Evolutionary conservation across 2,329 filamentous ascomycete species (phyloP), one percentile per base, ranked within the genome.

Genomic region (Colletotrichum australisinense): DNA sequence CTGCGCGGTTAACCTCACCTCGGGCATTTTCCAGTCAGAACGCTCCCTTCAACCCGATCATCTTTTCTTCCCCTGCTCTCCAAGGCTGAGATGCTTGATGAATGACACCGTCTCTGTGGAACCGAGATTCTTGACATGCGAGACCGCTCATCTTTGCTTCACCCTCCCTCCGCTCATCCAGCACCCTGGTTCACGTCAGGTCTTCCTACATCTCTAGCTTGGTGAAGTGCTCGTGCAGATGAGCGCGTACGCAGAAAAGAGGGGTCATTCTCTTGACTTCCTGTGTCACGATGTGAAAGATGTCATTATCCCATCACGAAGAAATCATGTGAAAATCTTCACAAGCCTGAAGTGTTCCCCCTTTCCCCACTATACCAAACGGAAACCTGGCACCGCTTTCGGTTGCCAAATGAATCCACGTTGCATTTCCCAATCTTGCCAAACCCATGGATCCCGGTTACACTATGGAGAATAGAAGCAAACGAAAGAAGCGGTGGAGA

Each of bases 121-220:
- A 49, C 42, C 42, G 8, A 49, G 19, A 9, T 9, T 49, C 42
- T 49, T 49, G 42, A 8, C 16, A 3, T 19, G 42, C 7, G 42
- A 19, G 42, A 30, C 57, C 42, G 42, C 42, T 35, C 52, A 32
- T 49, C 30, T 49, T 49, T 49, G 16, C 42, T n/a, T 49, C 19
- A 49, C 56, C 56, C 56, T 42, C 38, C 11, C 9, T 11, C 24
- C 46, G 30, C 55, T 30, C 53, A 49, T 53, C 38, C 24, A 56
- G 24, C 32, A 63, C 22, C 68, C 53, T 58, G 53, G 62, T 52
- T 30, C 5, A 14, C 63, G 64, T 72, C 30, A 62, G 69, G 69
- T 68, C 68, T 35, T 42, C 69, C 57, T 68, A 68, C 69, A 63
- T 72, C 64, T 12, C 24, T 71, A 71, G 68, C 42, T 49, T 49